Evolutionary conservation across 495 filamentous ascomycete genomes (phyloP), one percentile per base, ranked within the genome.

Genomic region (Cenococcum geophilum): DNA sequence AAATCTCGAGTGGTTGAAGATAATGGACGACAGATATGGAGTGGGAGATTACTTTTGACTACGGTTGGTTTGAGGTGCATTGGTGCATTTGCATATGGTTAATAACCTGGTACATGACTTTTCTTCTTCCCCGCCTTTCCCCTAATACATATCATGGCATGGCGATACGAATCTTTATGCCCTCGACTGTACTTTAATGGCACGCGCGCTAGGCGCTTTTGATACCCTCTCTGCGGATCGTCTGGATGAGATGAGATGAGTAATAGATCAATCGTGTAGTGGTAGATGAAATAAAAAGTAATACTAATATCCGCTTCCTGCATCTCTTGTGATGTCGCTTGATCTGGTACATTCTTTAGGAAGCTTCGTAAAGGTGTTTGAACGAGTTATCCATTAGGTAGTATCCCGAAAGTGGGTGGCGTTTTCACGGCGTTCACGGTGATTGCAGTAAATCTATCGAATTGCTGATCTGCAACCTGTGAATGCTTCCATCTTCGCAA

Each of bases 211-310:
- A 34, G 22, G 49, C 59, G 51, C 59, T 59, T 51, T 55, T 54
- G 64, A 66, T 66, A 66, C 64, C 64, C 64, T 62, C 55, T 62
- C 48, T 55, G 54, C 42, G 43, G 56, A 45, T 45, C 40, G 40
- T 4, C 40, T 45, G 27, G 27, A 32, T 32, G 27, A 6, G 27
- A 32, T 32, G 27, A 6, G 27, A 32, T 32, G 27, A 32, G 27
- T 32, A 32, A 32, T 6, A 32, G 27, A 32, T 6, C 27, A 32
- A 32, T 32, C 6, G 2, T 32, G 6, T 32, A 6, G 27, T 6
- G 6, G 27, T 32, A 32, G 27, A 32, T 32, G 3, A 32, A 32
- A 32, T 32, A 32, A 32, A 32, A 6, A 32, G 6, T 32, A 32
- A 32, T 32, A 32, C 27, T 2, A 32, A 2, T 32, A 32, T 32